A percentile compares a stretch with the other conserved stretches of the same genome.
phyloP scores from a whole-genome alignment of 2,329 filamentous ascomycete genomes.

The Gyromitra esculenta region DNA sequence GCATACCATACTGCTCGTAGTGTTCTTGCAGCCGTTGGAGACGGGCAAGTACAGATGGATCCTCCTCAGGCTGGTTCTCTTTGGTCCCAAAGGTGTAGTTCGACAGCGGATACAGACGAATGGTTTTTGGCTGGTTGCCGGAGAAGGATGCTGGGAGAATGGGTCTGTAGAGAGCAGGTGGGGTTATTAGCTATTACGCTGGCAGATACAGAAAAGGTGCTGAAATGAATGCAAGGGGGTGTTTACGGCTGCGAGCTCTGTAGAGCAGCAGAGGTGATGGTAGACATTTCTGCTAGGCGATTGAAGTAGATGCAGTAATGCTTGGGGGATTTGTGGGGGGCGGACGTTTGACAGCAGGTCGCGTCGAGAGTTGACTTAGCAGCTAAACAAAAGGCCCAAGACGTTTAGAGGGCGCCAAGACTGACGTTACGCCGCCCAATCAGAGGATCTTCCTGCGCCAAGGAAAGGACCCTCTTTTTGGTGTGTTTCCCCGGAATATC shows the following conservation, averaged over 20 bases:
- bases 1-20: slow-evolving; percentile 91
- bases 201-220: slow-evolving; percentile 6
- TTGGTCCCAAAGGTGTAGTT: slow-evolving; percentile 99
- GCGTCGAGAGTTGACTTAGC: slow-evolving; percentile 25
- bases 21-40: slow-evolving; percentile 96
- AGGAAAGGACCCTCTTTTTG: background rate
- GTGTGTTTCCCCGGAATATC: slow-evolving; percentile 6
- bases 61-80: slow-evolving; percentile 97
- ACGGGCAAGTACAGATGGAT: slow-evolving; percentile 91
- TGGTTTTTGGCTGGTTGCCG: slow-evolving; percentile 85
- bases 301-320: slow-evolving; percentile 17
- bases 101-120: slow-evolving; percentile 91
- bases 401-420: slow-evolving; percentile 35
- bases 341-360: slow-evolving; percentile 26
- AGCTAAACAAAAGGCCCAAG: slow-evolving; percentile 38
- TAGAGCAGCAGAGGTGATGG: slow-evolving; percentile 77
- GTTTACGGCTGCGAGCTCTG: slow-evolving; percentile 76
- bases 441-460: slow-evolving; percentile 26
- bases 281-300: slow-evolving; percentile 72
- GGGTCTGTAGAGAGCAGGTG: slow-evolving; percentile 63
- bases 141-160: slow-evolving; percentile 85
- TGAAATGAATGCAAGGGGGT: slow-evolving; percentile 5
- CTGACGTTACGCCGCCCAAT: slow-evolving; percentile 32
- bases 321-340: slow-evolving; percentile 4
- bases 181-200: slow-evolving; percentile 16